Conservation (phyloP, 129 eudicot genomes). For the Ambrosia artemisiifolia region DNA sequence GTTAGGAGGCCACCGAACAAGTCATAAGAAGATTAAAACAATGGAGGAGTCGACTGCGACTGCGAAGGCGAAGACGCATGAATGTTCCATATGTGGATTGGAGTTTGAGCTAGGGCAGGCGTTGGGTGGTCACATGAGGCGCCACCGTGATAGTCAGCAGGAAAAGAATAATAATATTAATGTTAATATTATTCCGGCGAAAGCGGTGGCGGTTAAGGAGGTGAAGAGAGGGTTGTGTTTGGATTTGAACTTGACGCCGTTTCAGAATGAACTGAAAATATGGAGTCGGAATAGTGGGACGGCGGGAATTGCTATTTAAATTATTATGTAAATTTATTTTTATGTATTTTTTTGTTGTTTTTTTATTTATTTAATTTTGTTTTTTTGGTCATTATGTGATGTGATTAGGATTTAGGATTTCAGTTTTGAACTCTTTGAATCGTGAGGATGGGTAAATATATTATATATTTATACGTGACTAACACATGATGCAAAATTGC, state of each 20-base stretch:
- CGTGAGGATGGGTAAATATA: slow-evolving; percentile 12
- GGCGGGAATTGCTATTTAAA: slow-evolving; percentile 28
- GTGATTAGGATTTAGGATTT: not conserved
- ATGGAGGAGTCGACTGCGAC: slow-evolving; percentile 7
- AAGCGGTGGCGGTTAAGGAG: not conserved
- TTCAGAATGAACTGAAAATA: slow-evolving; percentile 29
- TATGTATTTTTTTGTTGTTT: not conserved
- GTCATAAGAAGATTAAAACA: slow-evolving; percentile 45
- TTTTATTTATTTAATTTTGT: not conserved
- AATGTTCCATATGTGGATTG: slow-evolving; percentile 54
- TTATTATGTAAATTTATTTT: not conserved
- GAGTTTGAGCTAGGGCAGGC: slow-evolving; percentile 59
- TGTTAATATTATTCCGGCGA: not conserved
- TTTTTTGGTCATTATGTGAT: not conserved
- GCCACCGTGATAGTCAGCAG: slow-evolving; percentile 39
- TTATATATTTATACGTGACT: not conserved
- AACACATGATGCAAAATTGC: not conserved
- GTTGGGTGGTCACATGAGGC: slow-evolving; percentile 69
- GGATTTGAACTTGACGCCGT: slow-evolving; percentile 46
- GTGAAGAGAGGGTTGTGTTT: slow-evolving; percentile 25
- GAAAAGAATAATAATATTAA: not conserved
- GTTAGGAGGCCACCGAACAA: slow-evolving; percentile 68
- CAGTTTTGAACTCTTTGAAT: not conserved
- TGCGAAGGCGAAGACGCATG: slow-evolving; percentile 42
- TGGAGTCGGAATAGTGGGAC: slow-evolving; percentile 25